phyloP scores from a whole-genome alignment of 164 flowering plant genomes.

The Cinnamomum micranthum region DNA sequence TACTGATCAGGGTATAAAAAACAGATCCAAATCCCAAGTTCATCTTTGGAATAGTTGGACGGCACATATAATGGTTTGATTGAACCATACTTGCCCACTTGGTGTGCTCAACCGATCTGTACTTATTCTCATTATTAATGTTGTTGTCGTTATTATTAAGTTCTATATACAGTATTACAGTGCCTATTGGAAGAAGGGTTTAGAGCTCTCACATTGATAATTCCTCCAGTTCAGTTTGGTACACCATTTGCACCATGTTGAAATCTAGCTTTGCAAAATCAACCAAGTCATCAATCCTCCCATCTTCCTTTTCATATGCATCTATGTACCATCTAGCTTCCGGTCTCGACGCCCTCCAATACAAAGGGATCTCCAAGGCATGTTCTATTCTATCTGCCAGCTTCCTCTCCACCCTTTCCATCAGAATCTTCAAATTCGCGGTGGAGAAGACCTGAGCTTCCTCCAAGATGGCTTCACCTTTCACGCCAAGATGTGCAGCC shows the following conservation, averaged over 20 bases:
- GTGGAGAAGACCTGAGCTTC: conserved; percentile 18
- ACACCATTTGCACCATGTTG: conserved; percentile 5
- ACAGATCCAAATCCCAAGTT: neutral
- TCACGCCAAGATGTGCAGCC: conserved; percentile 20
- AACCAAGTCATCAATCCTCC: neutral
- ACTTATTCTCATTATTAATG: no score
- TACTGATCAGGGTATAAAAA: neutral
- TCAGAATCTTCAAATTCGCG: conserved; percentile 6
- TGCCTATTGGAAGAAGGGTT: neutral
- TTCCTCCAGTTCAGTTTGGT: conserved; percentile 5
- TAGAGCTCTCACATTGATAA: neutral
- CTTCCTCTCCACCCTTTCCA: neutral
- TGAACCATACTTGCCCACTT: no score
- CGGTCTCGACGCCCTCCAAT: neutral
- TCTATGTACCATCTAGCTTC: neutral
- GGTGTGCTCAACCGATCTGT: no score
- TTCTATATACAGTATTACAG: no score
- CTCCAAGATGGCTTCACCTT: conserved; percentile 23
- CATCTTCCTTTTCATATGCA: neutral
- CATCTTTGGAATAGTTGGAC: no score
- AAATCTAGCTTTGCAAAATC: conserved; percentile 24
- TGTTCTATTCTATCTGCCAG: conserved; percentile 5
- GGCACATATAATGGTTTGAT: no score
- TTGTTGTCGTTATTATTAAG: no score
- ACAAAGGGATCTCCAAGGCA: conserved; percentile 17